Percentiles rank a stretch among this genome's conserved stretches.
Conservation (phyloP, 2,329 filamentous ascomycete species). For the Clarireedia homoeocarpa region DNA sequence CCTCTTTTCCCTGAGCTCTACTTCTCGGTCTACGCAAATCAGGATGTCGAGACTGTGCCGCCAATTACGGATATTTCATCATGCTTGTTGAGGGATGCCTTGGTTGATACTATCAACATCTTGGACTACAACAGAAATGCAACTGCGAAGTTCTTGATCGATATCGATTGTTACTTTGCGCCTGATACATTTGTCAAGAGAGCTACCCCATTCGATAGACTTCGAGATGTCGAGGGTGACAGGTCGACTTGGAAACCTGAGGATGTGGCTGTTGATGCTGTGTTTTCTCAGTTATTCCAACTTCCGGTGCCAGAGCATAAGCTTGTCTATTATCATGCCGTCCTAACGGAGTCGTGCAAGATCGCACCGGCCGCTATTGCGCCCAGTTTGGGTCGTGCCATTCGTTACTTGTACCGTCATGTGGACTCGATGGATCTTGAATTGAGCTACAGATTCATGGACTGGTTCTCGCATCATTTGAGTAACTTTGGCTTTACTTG, state of each 20-base stretch:
- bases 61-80: conserved; percentile 67
- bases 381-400: conserved; percentile 85
- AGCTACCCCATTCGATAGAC: conserved; percentile 83
- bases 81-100: conserved; percentile 73
- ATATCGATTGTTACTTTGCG: conserved; percentile 91
- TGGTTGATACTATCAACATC: conserved; percentile 89
- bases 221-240: conserved; percentile 59
- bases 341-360: conserved; percentile 93
- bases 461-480: conserved; percentile 96
- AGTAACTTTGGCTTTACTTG: conserved; percentile 99
- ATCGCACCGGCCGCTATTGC: conserved; percentile 94
- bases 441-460: conserved; percentile 77
- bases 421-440: conserved; percentile 80
- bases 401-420: conserved; percentile 82
- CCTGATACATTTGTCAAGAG: conserved; percentile 87
- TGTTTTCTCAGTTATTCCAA: conserved; percentile 91
- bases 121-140: conserved; percentile 87
- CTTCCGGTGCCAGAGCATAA: conserved; percentile 86
- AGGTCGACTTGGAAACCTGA: conserved; percentile 91
- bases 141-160: conserved; percentile 82
- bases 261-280: conserved; percentile 92
- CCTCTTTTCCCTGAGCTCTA: conserved; percentile 87
- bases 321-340: conserved; percentile 90
- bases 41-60: conserved; percentile 85
- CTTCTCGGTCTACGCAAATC: conserved; percentile 83